Percentiles rank a stretch among this genome's conserved stretches.
Evolutionary conservation across 2,329 filamentous ascomycete species (phyloP).

Genomic region (Aspergillus oerlinghausenensis): DNA sequence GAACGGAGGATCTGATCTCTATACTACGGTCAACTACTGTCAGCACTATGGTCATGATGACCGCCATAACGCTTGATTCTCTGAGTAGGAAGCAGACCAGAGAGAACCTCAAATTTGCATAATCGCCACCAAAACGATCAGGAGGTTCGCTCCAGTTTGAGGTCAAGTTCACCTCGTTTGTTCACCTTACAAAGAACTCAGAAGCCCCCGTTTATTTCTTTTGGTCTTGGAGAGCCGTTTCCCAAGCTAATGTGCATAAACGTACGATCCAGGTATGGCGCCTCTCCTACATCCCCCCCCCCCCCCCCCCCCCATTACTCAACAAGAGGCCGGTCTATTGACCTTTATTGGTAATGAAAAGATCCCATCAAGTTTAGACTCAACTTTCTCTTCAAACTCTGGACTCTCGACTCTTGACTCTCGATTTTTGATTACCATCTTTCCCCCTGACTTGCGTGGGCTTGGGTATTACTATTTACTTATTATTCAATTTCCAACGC

Average conservation of each 20-base stretch:
- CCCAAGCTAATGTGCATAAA: conserved; percentile 14
- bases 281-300: conserved; percentile 5
- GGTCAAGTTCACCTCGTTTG: neutral
- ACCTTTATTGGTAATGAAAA: neutral
- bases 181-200: neutral
- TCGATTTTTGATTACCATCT: neutral
- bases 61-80: neutral
- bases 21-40: neutral
- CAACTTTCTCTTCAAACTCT: neutral
- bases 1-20: neutral
- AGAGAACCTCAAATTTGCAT: neutral
- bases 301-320: neutral
- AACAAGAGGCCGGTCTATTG: neutral
- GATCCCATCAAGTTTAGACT: neutral
- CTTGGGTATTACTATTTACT: neutral
- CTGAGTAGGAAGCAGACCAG: too few relatives aligned
- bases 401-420: neutral
- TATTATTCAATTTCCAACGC: neutral
- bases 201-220: neutral
- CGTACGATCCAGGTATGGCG: conserved; percentile 19
- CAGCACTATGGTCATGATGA: neutral
- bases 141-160: neutral
- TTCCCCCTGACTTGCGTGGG: neutral
- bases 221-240: conserved; percentile 2
- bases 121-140: neutral